A percentile compares a stretch with the other conserved stretches of the same genome.
phyloP scores from a whole-genome alignment of 176 grass and related monocot species.

The Avena atlantica region DNA sequence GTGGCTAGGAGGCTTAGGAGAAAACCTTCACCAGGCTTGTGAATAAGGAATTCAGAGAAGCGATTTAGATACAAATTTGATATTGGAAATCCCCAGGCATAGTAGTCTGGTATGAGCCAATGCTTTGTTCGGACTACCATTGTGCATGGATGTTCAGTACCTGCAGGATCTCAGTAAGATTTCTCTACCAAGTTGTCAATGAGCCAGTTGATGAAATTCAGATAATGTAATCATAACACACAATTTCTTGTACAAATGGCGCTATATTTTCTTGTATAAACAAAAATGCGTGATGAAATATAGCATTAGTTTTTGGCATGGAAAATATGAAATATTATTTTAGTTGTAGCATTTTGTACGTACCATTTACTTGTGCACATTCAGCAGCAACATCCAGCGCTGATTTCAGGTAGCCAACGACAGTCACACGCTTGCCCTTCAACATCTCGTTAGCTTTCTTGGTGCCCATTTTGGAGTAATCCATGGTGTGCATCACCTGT shows the following conservation, averaged over 20 bases:
- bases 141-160: no score
- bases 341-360: neutral
- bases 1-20: slow-evolving; percentile 32
- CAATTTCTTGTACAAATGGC: neutral
- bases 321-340: no score
- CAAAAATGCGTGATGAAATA: neutral
- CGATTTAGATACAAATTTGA: slow-evolving; percentile 39
- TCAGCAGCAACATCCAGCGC: slow-evolving; percentile 62
- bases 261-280: neutral
- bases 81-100: slow-evolving; percentile 45
- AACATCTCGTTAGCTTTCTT: no score
- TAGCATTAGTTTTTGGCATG: no score
- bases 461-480: no score
- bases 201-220: neutral
- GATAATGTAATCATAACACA: neutral
- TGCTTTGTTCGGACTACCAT: no score
- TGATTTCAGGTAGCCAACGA: slow-evolving; percentile 8
- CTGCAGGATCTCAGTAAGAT: neutral
- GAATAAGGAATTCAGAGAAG: slow-evolving; percentile 49
- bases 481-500: no score
- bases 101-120: no score
- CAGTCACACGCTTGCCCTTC: no score
- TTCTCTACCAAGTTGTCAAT: neutral
- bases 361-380: slow-evolving; percentile 57
- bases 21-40: neutral